phyloP scores from a whole-genome alignment of 495 filamentous ascomycete genomes.

The Parmelia sp. region DNA sequence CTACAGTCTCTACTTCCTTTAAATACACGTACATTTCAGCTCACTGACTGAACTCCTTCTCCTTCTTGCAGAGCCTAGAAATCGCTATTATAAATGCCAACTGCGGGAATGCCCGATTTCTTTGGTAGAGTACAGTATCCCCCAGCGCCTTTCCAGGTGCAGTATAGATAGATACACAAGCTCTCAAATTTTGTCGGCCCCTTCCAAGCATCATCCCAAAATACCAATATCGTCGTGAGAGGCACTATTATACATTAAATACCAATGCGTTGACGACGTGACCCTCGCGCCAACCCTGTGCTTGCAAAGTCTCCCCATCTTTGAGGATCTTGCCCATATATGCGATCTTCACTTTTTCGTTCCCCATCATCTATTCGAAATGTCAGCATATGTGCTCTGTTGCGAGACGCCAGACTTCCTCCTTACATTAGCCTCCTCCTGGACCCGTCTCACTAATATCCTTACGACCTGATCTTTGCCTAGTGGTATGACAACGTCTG shows the following conservation, averaged over 20 bases:
- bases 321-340: constrained; percentile 76
- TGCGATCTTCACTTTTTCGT: constrained; percentile 57
- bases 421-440: constrained; percentile 60
- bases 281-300: constrained; percentile 69
- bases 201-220: background rate
- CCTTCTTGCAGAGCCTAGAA: background rate
- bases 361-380: constrained; percentile 27
- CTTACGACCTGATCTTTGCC: constrained; percentile 57
- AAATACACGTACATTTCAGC: too few species aligned
- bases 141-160: background rate
- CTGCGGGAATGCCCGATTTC: too few species aligned
- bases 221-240: background rate
- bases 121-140: background rate
- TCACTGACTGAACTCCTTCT: too few species aligned
- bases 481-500: constrained; percentile 57
- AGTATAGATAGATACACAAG: background rate
- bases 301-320: constrained; percentile 54
- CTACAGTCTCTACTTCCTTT: too few species aligned
- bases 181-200: background rate
- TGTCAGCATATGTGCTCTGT: background rate
- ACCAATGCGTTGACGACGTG: constrained; percentile 77
- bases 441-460: constrained; percentile 54
- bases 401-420: constrained; percentile 1
- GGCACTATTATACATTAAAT: constrained; percentile 35
- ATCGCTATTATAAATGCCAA: too few species aligned